These are phyloP conservation scores for Diaporthe batatas DNA, from an alignment of 2,329 filamentous ascomycete species.

Conservation along the genomic window DNA sequence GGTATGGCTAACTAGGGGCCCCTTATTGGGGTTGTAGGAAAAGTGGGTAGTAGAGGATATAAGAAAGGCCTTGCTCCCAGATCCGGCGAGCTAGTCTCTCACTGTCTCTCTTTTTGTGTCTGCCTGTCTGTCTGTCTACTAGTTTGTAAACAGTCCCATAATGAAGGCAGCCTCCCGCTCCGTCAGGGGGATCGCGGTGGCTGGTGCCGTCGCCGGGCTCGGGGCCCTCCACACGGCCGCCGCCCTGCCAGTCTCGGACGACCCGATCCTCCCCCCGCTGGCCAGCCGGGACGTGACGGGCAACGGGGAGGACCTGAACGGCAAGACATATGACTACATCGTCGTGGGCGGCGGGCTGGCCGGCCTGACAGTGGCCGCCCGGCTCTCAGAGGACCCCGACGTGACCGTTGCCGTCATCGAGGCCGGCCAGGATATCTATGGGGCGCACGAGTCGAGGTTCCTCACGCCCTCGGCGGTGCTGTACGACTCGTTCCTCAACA, in stretches of 20 bases:
- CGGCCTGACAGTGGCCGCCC: constrained; percentile 48
- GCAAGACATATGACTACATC: constrained; percentile 39
- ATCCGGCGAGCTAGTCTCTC: constrained; percentile 23
- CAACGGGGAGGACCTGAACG: constrained; percentile 21
- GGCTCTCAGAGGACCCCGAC: constrained; percentile 46
- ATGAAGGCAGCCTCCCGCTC: constrained; percentile 31
- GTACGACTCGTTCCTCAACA: constrained; percentile 35
- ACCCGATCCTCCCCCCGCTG: constrained; percentile 17
- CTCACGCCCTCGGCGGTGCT: constrained; percentile 29
- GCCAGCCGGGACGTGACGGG: constrained; percentile 15
- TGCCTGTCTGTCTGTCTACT: neutral
- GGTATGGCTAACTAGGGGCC: too few species aligned
- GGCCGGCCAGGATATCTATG: constrained; percentile 40
- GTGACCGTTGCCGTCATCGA: constrained; percentile 41
- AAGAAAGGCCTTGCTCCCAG: neutral
- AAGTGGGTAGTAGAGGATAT: too few species aligned
- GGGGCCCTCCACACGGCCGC: constrained; percentile 22
- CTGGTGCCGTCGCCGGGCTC: constrained; percentile 35
- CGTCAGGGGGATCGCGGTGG: constrained; percentile 24
- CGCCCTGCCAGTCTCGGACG: constrained; percentile 22
- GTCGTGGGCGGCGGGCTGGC: constrained; percentile 38
- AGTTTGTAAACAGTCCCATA: constrained; percentile 27
- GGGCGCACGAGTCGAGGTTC: constrained; percentile 37
- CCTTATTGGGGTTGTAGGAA: too few species aligned
- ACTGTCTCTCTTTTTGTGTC: neutral